Base-by-base conservation (phyloP, 352 stramenopile species). In the Globisporangium acanthophoron region DNA sequence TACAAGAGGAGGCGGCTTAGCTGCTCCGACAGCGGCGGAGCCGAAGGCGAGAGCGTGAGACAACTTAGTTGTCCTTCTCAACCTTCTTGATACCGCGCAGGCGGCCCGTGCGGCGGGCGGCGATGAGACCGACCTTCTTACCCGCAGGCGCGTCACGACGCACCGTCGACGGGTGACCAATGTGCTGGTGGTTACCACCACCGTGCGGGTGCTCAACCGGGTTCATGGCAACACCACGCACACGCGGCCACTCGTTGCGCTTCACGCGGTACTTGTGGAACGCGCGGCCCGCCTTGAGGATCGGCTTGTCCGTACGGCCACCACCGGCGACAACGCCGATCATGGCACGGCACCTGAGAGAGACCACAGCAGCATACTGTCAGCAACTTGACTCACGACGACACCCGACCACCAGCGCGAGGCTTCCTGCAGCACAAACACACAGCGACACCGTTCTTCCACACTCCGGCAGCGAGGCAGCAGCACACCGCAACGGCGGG, bases 121-220 rank as follows among this genome's bases (percentile, higher is more conserved):
- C 96, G 77, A 99, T 99, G 48, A 99, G 85, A 96, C 97, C 97
- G 73, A 98, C 96, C 92, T 99, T 99, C 76, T 98, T 92, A 98
- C 97, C 97, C 51, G 97, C 85, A 40, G 96, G 93, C 51, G 89
- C 90, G 61, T 97, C 91, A 60, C 92, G 80, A 61, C 79, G 88
- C 24, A 98, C 90, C n/a, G 97, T 99, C 58, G 96, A 99, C 54
- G 97, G 96, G 80, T 98, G 96, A 96, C 97, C 97, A 88, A 99
- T 99, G 82, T 99, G 97, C 88, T 99, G 97, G 84, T 99, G 97
- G 94, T 99, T 99, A 98, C 97, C 97, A 96, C 97, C 97, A 97
- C 97, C 97, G 86, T 98, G 93, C 57, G 97, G 97, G 82, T 99
- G 97, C 90, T 99, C 97, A 64, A 99, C 97, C 55, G 97, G 97